Percentiles rank a stretch among this genome's conserved stretches.
phyloP scores from a whole-genome alignment of 257 asterid genomes.

The Lavandula angustifolia region DNA sequence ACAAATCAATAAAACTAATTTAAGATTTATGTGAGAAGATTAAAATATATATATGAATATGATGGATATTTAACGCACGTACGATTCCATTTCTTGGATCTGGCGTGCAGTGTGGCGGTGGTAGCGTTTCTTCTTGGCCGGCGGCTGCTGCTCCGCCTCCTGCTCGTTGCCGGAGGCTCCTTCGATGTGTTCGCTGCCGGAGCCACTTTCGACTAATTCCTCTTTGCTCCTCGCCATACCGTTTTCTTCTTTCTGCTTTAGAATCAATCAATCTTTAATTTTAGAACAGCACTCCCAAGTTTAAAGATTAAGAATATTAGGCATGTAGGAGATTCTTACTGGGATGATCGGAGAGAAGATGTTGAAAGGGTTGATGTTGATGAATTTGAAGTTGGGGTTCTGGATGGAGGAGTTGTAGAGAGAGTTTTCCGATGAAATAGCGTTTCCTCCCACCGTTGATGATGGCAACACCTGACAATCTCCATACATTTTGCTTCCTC shows the following conservation, averaged over 20 bases:
- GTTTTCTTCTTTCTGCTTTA: conserved; percentile 65
- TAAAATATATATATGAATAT: too few relatives aligned
- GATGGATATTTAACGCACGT: neutral
- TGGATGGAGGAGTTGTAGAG: conserved; percentile 48
- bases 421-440: conserved; percentile 36
- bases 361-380: conserved; percentile 74
- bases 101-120: conserved; percentile 91
- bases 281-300: too few relatives aligned
- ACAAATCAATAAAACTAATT: too few relatives aligned
- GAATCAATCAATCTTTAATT: neutral
- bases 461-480: conserved; percentile 85
- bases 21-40: too few relatives aligned
- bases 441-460: conserved; percentile 54
- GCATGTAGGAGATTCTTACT: conserved; percentile 40
- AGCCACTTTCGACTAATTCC: conserved; percentile 71
- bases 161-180: conserved; percentile 76
- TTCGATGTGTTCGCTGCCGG: conserved; percentile 80
- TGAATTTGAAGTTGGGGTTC: conserved; percentile 77
- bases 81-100: conserved; percentile 99
- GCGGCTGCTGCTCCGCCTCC: conserved; percentile 45
- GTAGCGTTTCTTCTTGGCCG: conserved; percentile 73
- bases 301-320: neutral
- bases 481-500: conserved; percentile 61
- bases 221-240: conserved; percentile 66
- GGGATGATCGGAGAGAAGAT: conserved; percentile 74